Evolutionary conservation across 441 rosid genomes (phyloP), one percentile per base, ranked within the genome.

Genomic region (Populus trichocarpa): DNA sequence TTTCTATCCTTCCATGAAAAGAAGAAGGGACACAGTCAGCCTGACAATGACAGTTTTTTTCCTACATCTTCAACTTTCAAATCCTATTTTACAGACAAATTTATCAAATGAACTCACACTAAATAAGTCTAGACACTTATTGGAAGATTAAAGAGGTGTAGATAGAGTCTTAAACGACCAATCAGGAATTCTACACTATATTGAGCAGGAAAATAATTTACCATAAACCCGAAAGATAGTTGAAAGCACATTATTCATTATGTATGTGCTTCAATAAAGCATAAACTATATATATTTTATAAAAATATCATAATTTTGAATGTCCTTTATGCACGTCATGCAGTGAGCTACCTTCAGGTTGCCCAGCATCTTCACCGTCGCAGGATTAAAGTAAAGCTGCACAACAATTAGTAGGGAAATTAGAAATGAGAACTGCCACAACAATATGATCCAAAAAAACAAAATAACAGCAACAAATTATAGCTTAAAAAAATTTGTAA

Each of bases 311-410:
- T 10, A 6, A 69, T 22, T 53, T 18, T 53, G 61, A 53, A n/a
- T 73, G 28, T 22, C 71, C 53, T 57, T 42, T 38, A 22, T 20
- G 26, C 26, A 3, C 70, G 7, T 35, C 53, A 46, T 20, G 75
- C 59, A 71, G 67, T 16, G 61, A 53, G 61, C 61, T 85, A 92
- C 97, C 97, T 96, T 96, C 82, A 93, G 86, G 87, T 96, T 96
- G 88, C 99, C 90, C 76, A 96, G 90, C 98, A 94, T 96, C 91
- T 96, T 96, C 84, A 96, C 99, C 4, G 99, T 96, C 25, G 99
- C 98, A 82, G 99, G 99, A 85, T 93, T 96, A 88, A 94, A 96
- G 86, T 96, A 96, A 61, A 96, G 90, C 99, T 96, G 96, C 81
- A 80, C 86, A 78, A 84, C 46, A 65, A 81, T 78, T 22, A 75